Percentiles rank a stretch among this genome's conserved stretches.
Conservation (phyloP, 139 green algal species). For the Chlorella sp. region DNA sequence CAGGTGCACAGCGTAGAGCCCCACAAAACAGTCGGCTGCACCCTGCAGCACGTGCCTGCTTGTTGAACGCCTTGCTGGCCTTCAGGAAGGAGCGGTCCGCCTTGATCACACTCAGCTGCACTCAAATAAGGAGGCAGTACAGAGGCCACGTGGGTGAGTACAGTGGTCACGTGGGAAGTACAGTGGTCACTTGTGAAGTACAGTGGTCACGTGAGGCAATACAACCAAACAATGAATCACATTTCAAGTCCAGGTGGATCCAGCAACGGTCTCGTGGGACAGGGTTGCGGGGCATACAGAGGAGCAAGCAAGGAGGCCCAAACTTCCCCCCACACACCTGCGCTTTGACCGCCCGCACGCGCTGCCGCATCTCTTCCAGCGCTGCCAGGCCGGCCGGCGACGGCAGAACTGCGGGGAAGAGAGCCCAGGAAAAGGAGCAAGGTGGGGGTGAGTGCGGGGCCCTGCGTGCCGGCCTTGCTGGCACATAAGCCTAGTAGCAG, state of each 20-base stretch:
- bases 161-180: neutral
- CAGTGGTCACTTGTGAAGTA: no score
- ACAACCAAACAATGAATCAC: no score
- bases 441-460: neutral
- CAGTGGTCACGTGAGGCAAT: neutral
- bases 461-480: neutral
- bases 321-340: constrained; percentile 2
- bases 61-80: constrained; percentile 37
- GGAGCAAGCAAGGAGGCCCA: neutral
- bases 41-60: neutral
- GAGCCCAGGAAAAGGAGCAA: neutral
- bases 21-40: neutral
- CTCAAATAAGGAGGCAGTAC: neutral
- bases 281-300: no score
- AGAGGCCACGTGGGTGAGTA: neutral
- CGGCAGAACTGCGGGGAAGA: constrained; percentile 21
- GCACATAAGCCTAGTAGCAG: neutral
- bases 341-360: constrained; percentile 35
- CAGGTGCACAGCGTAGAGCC: neutral
- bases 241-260: neutral
- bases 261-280: no score
- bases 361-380: constrained; percentile 32
- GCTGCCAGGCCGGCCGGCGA: constrained; percentile 28
- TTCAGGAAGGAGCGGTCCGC: constrained; percentile 29
- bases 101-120: constrained; percentile 35